Percentiles rank a stretch among this genome's conserved stretches.
Conservation (phyloP, 2,329 filamentous ascomycete species). For the Aspergillus sp. region DNA sequence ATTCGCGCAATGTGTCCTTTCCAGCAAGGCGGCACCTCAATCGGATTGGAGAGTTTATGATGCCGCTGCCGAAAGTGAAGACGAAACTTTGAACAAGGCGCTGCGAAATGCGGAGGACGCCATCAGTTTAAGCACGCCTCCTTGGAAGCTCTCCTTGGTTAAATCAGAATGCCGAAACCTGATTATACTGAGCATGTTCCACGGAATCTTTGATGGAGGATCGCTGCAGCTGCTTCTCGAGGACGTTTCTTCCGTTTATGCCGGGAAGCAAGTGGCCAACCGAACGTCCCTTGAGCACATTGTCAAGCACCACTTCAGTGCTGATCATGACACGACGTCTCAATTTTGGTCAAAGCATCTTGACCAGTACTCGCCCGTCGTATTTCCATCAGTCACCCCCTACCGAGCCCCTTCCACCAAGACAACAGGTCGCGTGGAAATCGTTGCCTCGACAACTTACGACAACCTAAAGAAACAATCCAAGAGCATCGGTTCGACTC, state of each 20-base stretch:
- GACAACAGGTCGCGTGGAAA: conserved; percentile 19
- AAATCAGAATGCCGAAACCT: conserved; percentile 1
- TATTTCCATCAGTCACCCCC: conserved; percentile 26
- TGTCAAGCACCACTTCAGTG: conserved; percentile 26
- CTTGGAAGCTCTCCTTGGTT: conserved; percentile 27
- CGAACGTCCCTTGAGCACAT: conserved; percentile 26
- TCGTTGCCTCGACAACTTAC: conserved; percentile 20
- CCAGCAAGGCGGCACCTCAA: conserved; percentile 9
- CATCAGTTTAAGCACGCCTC: conserved; percentile 17
- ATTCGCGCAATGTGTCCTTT: conserved; percentile 36
- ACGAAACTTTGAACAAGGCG: conserved; percentile 21
- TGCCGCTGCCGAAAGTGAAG: conserved; percentile 9
- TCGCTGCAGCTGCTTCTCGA: conserved; percentile 34
- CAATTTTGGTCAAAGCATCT: conserved; percentile 24
- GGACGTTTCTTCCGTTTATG: conserved; percentile 29
- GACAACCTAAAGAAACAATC: conserved; percentile 32
- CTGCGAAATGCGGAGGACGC: conserved; percentile 19
- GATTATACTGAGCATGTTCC: conserved; percentile 36
- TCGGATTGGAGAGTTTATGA: conserved; percentile 17
- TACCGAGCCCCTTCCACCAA: conserved; percentile 16
- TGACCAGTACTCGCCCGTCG: conserved; percentile 17
- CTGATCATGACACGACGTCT: conserved; percentile 19
- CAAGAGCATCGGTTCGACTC: conserved; percentile 27
- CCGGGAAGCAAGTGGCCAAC: conserved; percentile 3
- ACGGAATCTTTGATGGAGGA: conserved; percentile 40